Percentiles rank a stretch among this genome's conserved stretches.
phyloP scores from a whole-genome alignment of 148 eudicot genomes.

The Rhododendron griersonianum region DNA sequence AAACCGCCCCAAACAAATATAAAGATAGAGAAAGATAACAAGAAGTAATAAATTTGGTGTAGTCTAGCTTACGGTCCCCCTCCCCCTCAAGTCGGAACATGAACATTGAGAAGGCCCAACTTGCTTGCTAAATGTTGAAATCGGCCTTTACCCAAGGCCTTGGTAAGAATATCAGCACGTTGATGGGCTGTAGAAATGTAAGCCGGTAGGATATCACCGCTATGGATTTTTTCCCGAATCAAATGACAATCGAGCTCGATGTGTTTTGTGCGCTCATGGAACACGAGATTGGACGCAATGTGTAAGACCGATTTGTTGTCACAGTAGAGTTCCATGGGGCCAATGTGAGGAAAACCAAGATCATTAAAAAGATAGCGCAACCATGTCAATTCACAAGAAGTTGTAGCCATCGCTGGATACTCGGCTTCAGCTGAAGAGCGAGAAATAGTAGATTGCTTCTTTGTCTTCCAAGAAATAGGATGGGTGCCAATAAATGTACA shows the following conservation, averaged over 20 bases:
- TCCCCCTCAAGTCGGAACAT: not conserved
- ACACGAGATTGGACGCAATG: not conserved
- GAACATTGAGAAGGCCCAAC: not conserved
- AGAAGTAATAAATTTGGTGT: not conserved
- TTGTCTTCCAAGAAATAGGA: not conserved
- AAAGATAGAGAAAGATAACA: too few species aligned
- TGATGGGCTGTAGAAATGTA: not conserved
- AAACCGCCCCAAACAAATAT: too few species aligned
- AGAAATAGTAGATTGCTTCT: not conserved
- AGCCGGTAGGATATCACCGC: not conserved
- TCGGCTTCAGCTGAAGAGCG: not conserved
- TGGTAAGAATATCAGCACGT: not conserved
- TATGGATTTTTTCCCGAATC: not conserved
- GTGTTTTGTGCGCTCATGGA: not conserved
- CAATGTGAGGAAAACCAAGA: not conserved
- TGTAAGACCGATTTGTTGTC: not conserved
- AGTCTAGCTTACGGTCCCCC: not conserved
- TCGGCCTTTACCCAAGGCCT: not conserved
- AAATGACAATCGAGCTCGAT: not conserved
- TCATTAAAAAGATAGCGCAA: not conserved
- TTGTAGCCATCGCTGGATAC: not conserved
- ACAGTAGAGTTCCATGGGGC: not conserved
- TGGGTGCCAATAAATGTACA: not conserved
- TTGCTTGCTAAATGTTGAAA: not conserved
- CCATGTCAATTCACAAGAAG: conserved; percentile 1